A percentile compares a stretch with the other conserved stretches of the same genome.
Conservation (phyloP, 2,329 filamentous ascomycete species). For the Phyllosticta ampelicida region DNA sequence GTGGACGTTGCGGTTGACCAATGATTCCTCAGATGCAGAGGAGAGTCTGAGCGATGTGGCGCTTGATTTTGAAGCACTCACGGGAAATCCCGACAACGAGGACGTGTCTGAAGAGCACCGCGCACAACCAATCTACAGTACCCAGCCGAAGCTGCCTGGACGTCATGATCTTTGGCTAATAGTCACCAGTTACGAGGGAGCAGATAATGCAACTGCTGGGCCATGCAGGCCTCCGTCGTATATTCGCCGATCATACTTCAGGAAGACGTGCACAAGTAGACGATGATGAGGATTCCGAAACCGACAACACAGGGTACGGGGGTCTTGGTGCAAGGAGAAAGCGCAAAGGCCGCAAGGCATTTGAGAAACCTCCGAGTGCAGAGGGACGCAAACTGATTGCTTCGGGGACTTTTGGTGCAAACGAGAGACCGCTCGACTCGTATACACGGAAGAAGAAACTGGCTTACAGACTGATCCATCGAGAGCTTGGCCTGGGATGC, state of each 20-base stretch:
- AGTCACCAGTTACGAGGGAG: conserved; percentile 32
- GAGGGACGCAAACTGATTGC: conserved; percentile 69
- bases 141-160: background rate
- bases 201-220: conserved; percentile 47
- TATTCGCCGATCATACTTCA: conserved; percentile 33
- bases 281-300: conserved; percentile 30
- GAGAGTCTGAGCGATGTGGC: conserved; percentile 33
- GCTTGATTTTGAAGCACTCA: conserved; percentile 27
- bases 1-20: conserved; percentile 11
- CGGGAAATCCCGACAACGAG: conserved; percentile 16
- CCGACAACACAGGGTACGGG: conserved; percentile 27
- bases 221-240: conserved; percentile 41
- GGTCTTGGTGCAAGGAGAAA: conserved; percentile 27
- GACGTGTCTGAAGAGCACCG: conserved; percentile 20
- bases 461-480: conserved; percentile 61
- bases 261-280: conserved; percentile 15
- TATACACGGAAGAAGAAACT: conserved; percentile 51
- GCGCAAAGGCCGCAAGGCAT: conserved; percentile 41
- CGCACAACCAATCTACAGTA: conserved; percentile 14
- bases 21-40: conserved; percentile 25
- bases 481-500: conserved; percentile 64
- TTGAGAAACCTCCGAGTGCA: conserved; percentile 77
- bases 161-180: conserved; percentile 8
- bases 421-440: conserved; percentile 41
- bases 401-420: conserved; percentile 67